These are phyloP conservation scores for Stipa capillata DNA, from an alignment of 176 grass and related monocot species.

Conservation along the genomic window DNA sequence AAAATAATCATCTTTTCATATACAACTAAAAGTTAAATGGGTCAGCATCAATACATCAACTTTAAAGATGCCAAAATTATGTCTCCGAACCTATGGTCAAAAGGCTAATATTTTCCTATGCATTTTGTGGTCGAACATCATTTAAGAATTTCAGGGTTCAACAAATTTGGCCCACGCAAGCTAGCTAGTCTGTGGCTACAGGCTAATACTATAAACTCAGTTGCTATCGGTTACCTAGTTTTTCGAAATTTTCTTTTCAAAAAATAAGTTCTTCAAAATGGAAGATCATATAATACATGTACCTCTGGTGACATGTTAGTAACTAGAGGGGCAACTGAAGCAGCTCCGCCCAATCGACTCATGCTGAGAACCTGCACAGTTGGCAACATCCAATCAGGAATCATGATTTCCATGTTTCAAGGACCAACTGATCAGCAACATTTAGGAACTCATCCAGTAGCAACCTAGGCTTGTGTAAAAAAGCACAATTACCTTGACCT, in stretches of 20 bases:
- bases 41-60: slow-evolving; percentile 16
- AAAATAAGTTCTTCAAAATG: background rate
- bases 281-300: slow-evolving; percentile 23
- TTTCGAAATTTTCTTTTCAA: background rate
- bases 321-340: slow-evolving; percentile 58
- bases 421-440: background rate
- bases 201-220: background rate
- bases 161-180: slow-evolving; percentile 3
- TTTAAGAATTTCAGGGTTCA: slow-evolving; percentile 15
- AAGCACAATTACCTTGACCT: slow-evolving; percentile 72
- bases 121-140: slow-evolving; percentile 8
- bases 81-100: slow-evolving; percentile 21
- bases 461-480: background rate
- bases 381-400: background rate
- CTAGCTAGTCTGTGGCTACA: background rate
- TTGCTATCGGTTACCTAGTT: background rate
- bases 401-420: background rate
- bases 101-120: slow-evolving; percentile 2
- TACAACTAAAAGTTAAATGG: slow-evolving; percentile 21
- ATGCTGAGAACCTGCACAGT: slow-evolving; percentile 77
- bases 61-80: slow-evolving; percentile 30
- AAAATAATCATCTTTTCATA: slow-evolving; percentile 11
- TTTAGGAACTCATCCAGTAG: background rate
- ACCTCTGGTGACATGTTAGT: slow-evolving; percentile 74
- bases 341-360: slow-evolving; percentile 86